These are phyloP conservation scores for Pseudogymnoascus sp. DNA, from an alignment of 2,329 filamentous ascomycete species.

Conservation along the genomic window DNA sequence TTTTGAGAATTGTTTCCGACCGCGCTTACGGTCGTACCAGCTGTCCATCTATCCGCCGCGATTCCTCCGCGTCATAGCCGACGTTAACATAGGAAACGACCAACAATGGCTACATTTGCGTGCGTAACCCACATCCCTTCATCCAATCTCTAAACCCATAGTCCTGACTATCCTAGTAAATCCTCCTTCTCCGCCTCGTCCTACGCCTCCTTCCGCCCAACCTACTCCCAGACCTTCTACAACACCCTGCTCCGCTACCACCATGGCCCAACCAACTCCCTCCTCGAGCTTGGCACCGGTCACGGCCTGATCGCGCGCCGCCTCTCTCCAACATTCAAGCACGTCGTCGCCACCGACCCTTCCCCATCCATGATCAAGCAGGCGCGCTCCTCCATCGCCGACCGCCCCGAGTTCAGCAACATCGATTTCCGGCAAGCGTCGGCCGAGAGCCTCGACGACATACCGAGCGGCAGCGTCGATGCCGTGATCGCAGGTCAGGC, in stretches of 20 bases:
- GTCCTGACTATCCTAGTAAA: conserved; percentile 36
- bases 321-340: conserved; percentile 45
- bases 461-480: conserved; percentile 45
- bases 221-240: conserved; percentile 50
- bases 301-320: conserved; percentile 51
- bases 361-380: conserved; percentile 50
- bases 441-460: conserved; percentile 48
- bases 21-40: neutral
- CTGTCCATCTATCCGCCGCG: neutral
- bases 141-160: conserved; percentile 1
- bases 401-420: conserved; percentile 27
- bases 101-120: conserved; percentile 44
- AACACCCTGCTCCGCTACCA: conserved; percentile 49
- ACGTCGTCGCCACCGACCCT: conserved; percentile 48
- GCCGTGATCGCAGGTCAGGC: conserved; percentile 46
- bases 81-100: neutral
- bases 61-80: conserved; percentile 8
- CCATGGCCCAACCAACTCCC: conserved; percentile 30
- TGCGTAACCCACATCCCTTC: conserved; percentile 24
- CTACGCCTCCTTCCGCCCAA: conserved; percentile 54
- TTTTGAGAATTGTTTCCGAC: neutral
- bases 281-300: conserved; percentile 57
- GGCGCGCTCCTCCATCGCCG: conserved; percentile 35
- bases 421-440: conserved; percentile 43
- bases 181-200: conserved; percentile 47